Conservation (phyloP, 305 asterid genomes). For the Solanum hybrid region DNA sequence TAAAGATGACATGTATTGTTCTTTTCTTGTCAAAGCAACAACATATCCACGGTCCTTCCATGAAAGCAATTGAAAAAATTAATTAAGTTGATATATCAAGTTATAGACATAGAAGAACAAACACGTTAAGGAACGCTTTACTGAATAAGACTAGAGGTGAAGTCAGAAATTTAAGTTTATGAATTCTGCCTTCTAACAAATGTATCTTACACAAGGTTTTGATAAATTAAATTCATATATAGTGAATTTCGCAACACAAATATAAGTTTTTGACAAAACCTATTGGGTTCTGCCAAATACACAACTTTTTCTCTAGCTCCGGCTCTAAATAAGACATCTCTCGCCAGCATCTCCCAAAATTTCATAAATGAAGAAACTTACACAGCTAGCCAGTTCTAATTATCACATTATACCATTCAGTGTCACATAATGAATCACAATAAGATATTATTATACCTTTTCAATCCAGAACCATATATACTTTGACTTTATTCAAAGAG, state of each 20-base stretch:
- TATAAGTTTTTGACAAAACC: neutral
- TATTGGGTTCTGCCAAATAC: neutral
- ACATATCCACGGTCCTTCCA: constrained; percentile 85
- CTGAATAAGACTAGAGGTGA: neutral
- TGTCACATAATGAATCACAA: neutral
- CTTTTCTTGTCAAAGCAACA: constrained; percentile 90
- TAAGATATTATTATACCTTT: neutral
- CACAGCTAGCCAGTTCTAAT: neutral
- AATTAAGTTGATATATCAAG: neutral
- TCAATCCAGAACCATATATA: neutral
- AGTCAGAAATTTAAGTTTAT: neutral
- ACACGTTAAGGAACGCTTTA: neutral
- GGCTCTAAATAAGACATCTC: neutral
- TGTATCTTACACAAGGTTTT: neutral
- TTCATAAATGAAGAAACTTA: neutral
- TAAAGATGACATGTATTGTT: constrained; percentile 68
- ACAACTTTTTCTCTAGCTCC: neutral
- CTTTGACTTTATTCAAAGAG: neutral
- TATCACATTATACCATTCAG: neutral
- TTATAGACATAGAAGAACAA: neutral
- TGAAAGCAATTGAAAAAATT: constrained; percentile 77
- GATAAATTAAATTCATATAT: neutral
- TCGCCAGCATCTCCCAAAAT: neutral
- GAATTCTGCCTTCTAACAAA: neutral
- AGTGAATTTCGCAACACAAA: neutral